Evolutionary conservation across 257 asterid genomes (phyloP), one percentile per base, ranked within the genome.

Genomic region (Scutellaria minor): DNA sequence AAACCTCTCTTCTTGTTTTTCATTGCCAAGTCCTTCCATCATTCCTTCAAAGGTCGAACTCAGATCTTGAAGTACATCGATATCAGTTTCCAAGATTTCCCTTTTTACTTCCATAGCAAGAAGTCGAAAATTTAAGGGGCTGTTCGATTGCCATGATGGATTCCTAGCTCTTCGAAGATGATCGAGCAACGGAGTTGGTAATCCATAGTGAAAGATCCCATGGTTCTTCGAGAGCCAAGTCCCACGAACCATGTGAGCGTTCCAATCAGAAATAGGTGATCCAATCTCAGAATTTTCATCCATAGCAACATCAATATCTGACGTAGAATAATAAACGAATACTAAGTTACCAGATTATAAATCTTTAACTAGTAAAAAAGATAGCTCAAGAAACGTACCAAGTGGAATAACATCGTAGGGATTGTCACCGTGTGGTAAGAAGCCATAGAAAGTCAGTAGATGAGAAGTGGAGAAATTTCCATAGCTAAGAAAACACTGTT

Each of bases 391-490:
- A 63, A 47, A 80, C 64, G 58, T 88, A 94, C 99, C 99, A 0
- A 94, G 96, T 35, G 97, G 93, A 77, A 94, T 85, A 65, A 88
- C 79, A 66, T 94, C 97, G 47, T 77, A 83, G 27, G 90, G 92
- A 83, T 94, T 91, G 70, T 89, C 93, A 59, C 83, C 87, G 81
- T 52, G 82, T 31, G 99, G 92, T 44, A 94, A 71, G 84, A 94
- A 94, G 75, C 99, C 99, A 55, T 94, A 94, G 83, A 94, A 94
- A 58, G 96, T 89, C 70, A 94, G 76, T 48, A 89, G 79, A 85
- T 94, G 99, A 74, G 97, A 89, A 77, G 89, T 89, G 73, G 96
- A 87, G 61, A 89, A 83, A 75, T 81, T 88, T 62, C 99, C 99
- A 72, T 94, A 94, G 75, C 96, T 87, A 70, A 91, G 96, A 81